Percentiles rank a stretch among this genome's conserved stretches.
phyloP scores from a whole-genome alignment of 345 rosid genomes.

The Citrus sinensis region DNA sequence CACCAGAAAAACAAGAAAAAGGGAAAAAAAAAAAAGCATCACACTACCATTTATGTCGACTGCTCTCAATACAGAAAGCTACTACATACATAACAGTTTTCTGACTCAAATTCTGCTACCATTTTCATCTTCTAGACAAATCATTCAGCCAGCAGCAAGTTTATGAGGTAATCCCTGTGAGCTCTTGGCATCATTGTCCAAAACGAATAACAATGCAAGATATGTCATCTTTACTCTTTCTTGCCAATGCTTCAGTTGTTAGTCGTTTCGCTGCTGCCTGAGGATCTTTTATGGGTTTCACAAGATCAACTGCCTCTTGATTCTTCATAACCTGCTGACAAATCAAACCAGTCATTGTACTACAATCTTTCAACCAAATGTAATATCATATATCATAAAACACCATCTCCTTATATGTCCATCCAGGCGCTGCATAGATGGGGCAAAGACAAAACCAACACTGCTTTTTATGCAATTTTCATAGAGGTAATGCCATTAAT shows the following conservation, averaged over 20 bases:
- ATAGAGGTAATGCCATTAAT: not conserved
- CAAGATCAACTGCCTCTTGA: conserved; percentile 46
- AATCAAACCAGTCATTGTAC: not conserved
- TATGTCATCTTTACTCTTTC: conserved; percentile 56
- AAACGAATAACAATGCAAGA: conserved; percentile 63
- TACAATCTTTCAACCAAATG: not conserved
- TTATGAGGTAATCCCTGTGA: not conserved
- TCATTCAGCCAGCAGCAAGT: conserved; percentile 5
- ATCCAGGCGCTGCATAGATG: not conserved
- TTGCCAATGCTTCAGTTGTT: conserved; percentile 47
- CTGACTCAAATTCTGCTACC: conserved; percentile 10
- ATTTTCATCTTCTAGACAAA: conserved; percentile 14
- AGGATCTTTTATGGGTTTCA: conserved; percentile 45
- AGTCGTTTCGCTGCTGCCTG: conserved; percentile 56
- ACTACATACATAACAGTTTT: conserved; percentile 13
- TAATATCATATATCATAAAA: not conserved
- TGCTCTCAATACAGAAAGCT: not conserved
- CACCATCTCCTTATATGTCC: not conserved
- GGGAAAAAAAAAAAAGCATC: conserved; percentile 14
- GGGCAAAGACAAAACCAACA: not conserved
- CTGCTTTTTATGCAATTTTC: not conserved
- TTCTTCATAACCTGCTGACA: conserved; percentile 40
- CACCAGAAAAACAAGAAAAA: not conserved
- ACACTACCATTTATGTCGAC: conserved; percentile 3
- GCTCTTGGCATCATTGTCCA: conserved; percentile 20